These are phyloP conservation scores for Erigeron canadensis DNA, from an alignment of 129 eudicot genomes.

Conservation along the genomic window DNA sequence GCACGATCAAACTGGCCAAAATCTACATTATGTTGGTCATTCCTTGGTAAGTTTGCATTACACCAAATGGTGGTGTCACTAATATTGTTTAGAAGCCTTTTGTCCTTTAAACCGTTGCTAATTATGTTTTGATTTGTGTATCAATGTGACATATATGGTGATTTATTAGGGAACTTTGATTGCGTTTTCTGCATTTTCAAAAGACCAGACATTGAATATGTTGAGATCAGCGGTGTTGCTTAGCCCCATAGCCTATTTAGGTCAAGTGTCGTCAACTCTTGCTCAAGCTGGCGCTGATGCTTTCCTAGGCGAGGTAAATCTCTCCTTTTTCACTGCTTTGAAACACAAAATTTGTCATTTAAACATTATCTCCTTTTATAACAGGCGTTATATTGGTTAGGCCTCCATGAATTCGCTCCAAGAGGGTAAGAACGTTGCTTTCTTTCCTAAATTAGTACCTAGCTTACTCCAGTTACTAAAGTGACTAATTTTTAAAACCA, in stretches of 20 bases:
- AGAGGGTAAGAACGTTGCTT: constrained; percentile 59
- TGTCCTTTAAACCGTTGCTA: background rate
- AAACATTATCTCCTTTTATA: background rate
- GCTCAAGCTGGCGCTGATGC: constrained; percentile 54
- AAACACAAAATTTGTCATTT: background rate
- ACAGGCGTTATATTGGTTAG: constrained; percentile 74
- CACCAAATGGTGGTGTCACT: background rate
- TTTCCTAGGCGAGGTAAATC: constrained; percentile 66
- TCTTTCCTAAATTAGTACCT: background rate
- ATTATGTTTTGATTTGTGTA: background rate
- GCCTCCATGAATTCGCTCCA: constrained; percentile 67
- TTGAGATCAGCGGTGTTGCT: constrained; percentile 78
- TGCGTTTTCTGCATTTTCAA: constrained; percentile 75
- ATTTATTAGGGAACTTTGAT: constrained; percentile 78
- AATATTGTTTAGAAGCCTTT: background rate
- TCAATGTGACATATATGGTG: constrained; percentile 8
- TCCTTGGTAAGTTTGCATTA: constrained; percentile 55
- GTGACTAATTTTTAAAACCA: background rate
- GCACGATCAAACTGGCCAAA: constrained; percentile 64
- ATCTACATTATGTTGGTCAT: constrained; percentile 86
- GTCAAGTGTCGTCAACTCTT: constrained; percentile 59
- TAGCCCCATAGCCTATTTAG: constrained; percentile 84
- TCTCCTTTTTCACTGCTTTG: background rate
- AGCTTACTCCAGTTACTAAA: background rate
- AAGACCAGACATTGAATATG: constrained; percentile 48